Conservation (phyloP, 2,329 filamentous ascomycete genomes). For the Ascochyta lentis region DNA sequence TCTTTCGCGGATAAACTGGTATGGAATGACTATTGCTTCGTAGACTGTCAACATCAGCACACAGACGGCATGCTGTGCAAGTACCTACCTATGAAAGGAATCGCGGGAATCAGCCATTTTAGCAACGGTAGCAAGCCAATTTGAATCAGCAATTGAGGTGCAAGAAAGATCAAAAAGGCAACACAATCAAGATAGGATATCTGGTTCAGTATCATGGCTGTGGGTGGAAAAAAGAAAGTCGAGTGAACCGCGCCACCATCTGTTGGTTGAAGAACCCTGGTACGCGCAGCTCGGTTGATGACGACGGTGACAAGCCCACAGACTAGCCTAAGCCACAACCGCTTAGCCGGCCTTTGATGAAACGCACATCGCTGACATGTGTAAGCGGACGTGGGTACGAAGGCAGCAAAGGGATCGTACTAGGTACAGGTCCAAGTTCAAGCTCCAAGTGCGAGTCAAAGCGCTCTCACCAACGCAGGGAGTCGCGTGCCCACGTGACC, state of each 20-base stretch:
- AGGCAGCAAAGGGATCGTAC: background rate
- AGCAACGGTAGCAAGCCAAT: slow-evolving; percentile 68
- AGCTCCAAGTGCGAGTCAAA: background rate
- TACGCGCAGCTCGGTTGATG: slow-evolving; percentile 17
- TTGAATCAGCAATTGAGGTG: slow-evolving; percentile 73
- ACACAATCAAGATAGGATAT: slow-evolving; percentile 79
- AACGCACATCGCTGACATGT: background rate
- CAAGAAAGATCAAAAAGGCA: slow-evolving; percentile 73
- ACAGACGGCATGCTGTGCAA: background rate
- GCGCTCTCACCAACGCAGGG: background rate
- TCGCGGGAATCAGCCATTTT: slow-evolving; percentile 63
- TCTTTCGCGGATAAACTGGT: slow-evolving; percentile 64
- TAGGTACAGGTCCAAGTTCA: too few species aligned
- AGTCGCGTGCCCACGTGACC: slow-evolving; percentile 10
- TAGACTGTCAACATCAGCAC: slow-evolving; percentile 40
- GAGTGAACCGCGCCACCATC: background rate
- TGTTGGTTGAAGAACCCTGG: slow-evolving; percentile 3
- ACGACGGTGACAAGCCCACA: slow-evolving; percentile 16
- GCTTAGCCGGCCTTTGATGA: slow-evolving; percentile 18
- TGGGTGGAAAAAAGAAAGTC: background rate
- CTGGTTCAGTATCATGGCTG: slow-evolving; percentile 72
- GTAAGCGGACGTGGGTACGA: background rate
- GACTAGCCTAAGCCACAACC: slow-evolving; percentile 25
- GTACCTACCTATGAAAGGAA: slow-evolving; percentile 73
- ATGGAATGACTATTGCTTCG: slow-evolving; percentile 65